Conservation (phyloP, 2,329 filamentous ascomycete species). For the Harringtonia aguacate region DNA sequence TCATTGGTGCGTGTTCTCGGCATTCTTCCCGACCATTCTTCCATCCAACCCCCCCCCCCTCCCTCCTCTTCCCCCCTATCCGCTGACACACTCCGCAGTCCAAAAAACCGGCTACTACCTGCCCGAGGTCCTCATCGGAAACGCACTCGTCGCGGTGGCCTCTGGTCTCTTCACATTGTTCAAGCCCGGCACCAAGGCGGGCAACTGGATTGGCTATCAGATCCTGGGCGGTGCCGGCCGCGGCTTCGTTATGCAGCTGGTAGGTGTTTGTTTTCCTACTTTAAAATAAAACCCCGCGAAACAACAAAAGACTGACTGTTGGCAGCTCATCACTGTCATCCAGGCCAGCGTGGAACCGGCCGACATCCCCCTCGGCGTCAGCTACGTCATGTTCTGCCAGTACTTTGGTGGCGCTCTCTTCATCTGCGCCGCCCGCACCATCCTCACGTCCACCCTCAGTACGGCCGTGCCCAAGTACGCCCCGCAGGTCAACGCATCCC, state of each 20-base stretch:
- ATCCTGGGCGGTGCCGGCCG: conserved; percentile 30
- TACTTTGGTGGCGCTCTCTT: conserved; percentile 55
- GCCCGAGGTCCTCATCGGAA: conserved; percentile 28
- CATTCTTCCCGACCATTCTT: too few species aligned
- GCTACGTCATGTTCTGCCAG: conserved; percentile 50
- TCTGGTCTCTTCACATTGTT: conserved; percentile 45
- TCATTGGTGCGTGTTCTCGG: conserved; percentile 1
- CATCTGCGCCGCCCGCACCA: conserved; percentile 53
- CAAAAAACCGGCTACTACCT: conserved; percentile 30
- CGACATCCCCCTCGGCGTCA: conserved; percentile 39
- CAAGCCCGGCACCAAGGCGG: conserved; percentile 30
- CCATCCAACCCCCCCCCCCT: neutral
- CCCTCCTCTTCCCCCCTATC: neutral
- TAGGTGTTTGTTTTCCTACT: neutral
- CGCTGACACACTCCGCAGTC: conserved; percentile 8
- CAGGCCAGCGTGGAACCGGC: conserved; percentile 39
- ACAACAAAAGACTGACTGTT: conserved; percentile 16
- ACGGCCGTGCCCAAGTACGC: conserved; percentile 33
- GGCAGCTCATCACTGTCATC: conserved; percentile 36
- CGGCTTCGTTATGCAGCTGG: conserved; percentile 9
- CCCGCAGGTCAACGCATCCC: conserved; percentile 31
- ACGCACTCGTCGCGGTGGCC: conserved; percentile 30
- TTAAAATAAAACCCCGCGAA: conserved; percentile 26
- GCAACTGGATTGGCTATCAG: conserved; percentile 48
- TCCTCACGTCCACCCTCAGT: conserved; percentile 56